These are phyloP conservation scores for Paramyrothecium roridum DNA, from an alignment of 2,329 filamentous ascomycete species.

Conservation along the genomic window DNA sequence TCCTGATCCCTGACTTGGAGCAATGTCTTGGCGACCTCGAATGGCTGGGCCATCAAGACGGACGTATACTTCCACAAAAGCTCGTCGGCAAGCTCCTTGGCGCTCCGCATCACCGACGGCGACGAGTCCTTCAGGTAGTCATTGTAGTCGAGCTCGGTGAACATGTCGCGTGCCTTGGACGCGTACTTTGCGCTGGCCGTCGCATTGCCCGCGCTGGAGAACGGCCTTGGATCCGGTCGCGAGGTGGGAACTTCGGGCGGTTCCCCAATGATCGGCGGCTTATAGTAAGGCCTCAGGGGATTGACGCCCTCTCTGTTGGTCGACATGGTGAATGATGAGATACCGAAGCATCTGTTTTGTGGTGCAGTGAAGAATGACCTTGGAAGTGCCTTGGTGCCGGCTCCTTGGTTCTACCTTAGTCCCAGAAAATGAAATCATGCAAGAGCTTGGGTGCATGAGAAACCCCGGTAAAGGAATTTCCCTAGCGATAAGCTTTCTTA, in stretches of 20 bases:
- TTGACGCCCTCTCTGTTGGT: conserved; percentile 49
- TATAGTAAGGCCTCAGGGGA: conserved; percentile 68
- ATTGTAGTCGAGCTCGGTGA: conserved; percentile 88
- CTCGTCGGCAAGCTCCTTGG: conserved; percentile 77
- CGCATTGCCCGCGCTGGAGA: conserved; percentile 40
- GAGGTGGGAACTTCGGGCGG: conserved; percentile 32
- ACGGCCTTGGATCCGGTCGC: conserved; percentile 40
- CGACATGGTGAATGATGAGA: conserved; percentile 35
- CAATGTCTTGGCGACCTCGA: conserved; percentile 94
- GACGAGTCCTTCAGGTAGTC: conserved; percentile 78
- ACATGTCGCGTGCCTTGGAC: conserved; percentile 73
- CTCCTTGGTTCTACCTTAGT: conserved; percentile 11
- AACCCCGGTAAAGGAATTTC: conserved; percentile 31
- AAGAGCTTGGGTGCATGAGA: conserved; percentile 15
- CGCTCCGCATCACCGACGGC: conserved; percentile 70
- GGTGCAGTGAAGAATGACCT: conserved; percentile 7
- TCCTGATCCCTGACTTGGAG: conserved; percentile 71
- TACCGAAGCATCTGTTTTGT: conserved; percentile 18
- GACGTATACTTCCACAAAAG: conserved; percentile 90
- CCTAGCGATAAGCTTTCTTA: conserved; percentile 24
- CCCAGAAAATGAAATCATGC: conserved; percentile 30
- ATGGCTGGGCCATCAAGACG: conserved; percentile 87
- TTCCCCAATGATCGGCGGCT: conserved; percentile 55
- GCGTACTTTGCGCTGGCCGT: conserved; percentile 30
- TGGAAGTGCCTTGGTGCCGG: conserved; percentile 12